phyloP scores from a whole-genome alignment of 2,329 filamentous ascomycete species.

The Pleochaeta shiraiana region DNA sequence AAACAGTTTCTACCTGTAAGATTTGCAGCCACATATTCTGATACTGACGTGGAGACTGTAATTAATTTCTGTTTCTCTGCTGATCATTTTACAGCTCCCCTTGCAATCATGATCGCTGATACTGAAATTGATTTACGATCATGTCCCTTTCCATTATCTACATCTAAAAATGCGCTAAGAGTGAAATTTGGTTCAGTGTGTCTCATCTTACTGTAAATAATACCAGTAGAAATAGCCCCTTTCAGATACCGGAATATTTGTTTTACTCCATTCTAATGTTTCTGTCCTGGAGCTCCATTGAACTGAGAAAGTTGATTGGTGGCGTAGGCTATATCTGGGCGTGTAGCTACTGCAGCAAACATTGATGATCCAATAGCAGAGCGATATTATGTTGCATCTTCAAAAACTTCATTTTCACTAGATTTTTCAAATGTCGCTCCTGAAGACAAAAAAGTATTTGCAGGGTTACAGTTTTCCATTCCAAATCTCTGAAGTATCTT shows the following conservation, averaged over 20 bases:
- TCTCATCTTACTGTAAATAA: neutral
- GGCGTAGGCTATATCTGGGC: neutral
- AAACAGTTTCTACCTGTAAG: neutral
- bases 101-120: neutral
- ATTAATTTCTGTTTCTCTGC: neutral
- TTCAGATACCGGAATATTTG: neutral
- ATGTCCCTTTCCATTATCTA: neutral
- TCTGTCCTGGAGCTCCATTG: neutral
- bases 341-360: neutral
- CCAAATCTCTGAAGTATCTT: too few relatives aligned
- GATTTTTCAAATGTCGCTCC: neutral
- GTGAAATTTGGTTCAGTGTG: neutral
- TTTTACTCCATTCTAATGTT: neutral
- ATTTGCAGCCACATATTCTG: neutral
- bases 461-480: neutral
- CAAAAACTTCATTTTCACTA: neutral
- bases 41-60: neutral
- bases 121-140: neutral
- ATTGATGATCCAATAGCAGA: neutral
- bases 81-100: neutral
- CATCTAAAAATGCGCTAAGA: neutral
- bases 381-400: neutral
- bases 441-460: neutral
- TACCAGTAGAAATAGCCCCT: neutral
- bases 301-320: neutral